Conservation (phyloP, 495 filamentous ascomycete species). For the Neurospora sp. region DNA sequence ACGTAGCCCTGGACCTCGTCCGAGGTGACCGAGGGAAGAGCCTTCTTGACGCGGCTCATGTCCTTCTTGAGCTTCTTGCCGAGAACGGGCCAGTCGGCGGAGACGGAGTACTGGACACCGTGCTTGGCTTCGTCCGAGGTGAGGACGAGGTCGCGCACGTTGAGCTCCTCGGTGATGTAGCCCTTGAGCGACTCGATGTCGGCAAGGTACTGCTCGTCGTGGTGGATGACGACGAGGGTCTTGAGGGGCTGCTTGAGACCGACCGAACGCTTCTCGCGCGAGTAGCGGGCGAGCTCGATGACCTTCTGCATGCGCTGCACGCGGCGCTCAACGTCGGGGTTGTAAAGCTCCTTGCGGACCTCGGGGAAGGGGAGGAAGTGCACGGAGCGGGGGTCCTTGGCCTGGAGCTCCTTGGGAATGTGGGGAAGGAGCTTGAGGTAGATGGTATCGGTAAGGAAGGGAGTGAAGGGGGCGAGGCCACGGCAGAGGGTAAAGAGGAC, state of each 20-base stretch:
- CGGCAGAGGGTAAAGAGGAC: constrained; percentile 82
- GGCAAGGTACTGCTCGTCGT: constrained; percentile 70
- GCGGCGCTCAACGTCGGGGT: constrained; percentile 73
- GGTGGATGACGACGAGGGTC: constrained; percentile 83
- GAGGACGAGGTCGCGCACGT: constrained; percentile 75
- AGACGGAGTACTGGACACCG: constrained; percentile 79
- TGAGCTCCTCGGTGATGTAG: constrained; percentile 86
- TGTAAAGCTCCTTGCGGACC: constrained; percentile 78
- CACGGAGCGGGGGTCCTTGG: constrained; percentile 68
- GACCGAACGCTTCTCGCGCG: constrained; percentile 74
- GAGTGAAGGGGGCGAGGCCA: constrained; percentile 86
- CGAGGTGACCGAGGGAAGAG: constrained; percentile 67
- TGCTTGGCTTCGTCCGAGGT: constrained; percentile 83
- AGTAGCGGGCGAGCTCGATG: constrained; percentile 79
- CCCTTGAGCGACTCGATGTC: constrained; percentile 75
- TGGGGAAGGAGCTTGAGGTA: constrained; percentile 72
- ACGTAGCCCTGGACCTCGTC: constrained; percentile 70
- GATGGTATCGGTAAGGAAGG: constrained; percentile 92
- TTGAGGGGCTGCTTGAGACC: constrained; percentile 86
- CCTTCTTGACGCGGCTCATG: constrained; percentile 80
- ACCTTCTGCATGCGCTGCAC: constrained; percentile 90
- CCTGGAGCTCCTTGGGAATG: constrained; percentile 48
- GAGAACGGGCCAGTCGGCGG: constrained; percentile 84
- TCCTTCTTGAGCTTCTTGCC: constrained; percentile 98
- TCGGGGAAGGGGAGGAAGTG: constrained; percentile 90